Evolutionary conservation across 805 yeast species (phyloP).

Genomic region (Lipomyces starkeyi): DNA sequence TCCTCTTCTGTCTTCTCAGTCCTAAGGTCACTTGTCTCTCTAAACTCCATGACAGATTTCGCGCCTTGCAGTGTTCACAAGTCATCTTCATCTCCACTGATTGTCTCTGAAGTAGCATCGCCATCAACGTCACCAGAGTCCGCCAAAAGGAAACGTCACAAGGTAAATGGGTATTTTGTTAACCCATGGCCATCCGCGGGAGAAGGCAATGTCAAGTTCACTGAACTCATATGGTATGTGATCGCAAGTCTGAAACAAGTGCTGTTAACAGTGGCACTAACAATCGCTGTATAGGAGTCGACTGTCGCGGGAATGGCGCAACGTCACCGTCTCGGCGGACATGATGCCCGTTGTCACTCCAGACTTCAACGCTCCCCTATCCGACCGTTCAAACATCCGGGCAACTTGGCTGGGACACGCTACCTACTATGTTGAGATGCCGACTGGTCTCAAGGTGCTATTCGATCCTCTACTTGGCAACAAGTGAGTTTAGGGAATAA

Average conservation of each 20-base stretch:
- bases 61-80: not conserved
- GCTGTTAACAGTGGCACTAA: not conserved
- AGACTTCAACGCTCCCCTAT: conserved; percentile 4
- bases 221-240: conserved; percentile 12
- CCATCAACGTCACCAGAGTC: conserved; percentile 20
- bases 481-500: conserved; percentile 4
- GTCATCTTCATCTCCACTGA: conserved; percentile 11
- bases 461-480: conserved; percentile 27
- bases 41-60: not conserved
- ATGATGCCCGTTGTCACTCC: conserved; percentile 28
- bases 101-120: conserved; percentile 10
- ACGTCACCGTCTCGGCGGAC: conserved; percentile 15
- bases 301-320: conserved; percentile 21
- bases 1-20: conserved; percentile 11
- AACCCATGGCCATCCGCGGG: conserved; percentile 32
- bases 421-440: conserved; percentile 26
- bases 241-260: not conserved
- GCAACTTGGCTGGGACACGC: conserved; percentile 38
- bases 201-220: conserved; percentile 11
- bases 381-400: conserved; percentile 14
- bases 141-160: conserved; percentile 15
- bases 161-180: conserved; percentile 13
- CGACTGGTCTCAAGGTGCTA: conserved; percentile 25
- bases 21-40: not conserved
- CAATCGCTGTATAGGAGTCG: not conserved